A percentile compares a stretch with the other conserved stretches of the same genome.
Evolutionary conservation across 192 early-diverging fungal species (phyloP).

Genomic region (Podila horticola): DNA sequence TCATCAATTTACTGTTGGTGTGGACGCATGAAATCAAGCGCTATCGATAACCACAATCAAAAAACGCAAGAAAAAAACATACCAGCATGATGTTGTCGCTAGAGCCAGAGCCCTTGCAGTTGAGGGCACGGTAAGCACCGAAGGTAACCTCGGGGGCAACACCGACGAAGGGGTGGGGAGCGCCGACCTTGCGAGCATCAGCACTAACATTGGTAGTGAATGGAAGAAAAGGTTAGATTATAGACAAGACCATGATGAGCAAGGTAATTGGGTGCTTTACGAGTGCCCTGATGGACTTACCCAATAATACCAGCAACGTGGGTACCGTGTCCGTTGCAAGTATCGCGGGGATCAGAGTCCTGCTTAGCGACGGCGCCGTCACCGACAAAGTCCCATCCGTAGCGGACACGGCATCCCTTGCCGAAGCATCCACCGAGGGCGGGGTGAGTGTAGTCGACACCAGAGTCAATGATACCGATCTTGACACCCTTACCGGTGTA

Average conservation of each 20-base stretch:
- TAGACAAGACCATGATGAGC: too few species aligned
- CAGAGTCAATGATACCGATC: conserved; percentile 76
- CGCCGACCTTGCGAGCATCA: conserved; percentile 52
- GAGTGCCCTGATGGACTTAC: not conserved
- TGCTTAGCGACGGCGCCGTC: conserved; percentile 42
- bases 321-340: conserved; percentile 74
- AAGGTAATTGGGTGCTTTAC: too few species aligned
- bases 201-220: conserved; percentile 41
- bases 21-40: conserved; percentile 17
- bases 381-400: conserved; percentile 74
- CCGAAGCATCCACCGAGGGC: conserved; percentile 73
- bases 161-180: conserved; percentile 60
- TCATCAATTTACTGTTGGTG: not conserved
- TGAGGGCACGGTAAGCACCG: conserved; percentile 73
- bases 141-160: conserved; percentile 74
- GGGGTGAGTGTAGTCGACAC: conserved; percentile 74
- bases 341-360: conserved; percentile 62
- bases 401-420: conserved; percentile 61
- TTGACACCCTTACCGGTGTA: conserved; percentile 70
- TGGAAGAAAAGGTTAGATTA: too few species aligned
- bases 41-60: conserved; percentile 26
- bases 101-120: conserved; percentile 58
- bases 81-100: conserved; percentile 68
- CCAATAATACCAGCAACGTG: conserved; percentile 69
- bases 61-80: not conserved